A percentile compares a stretch with the other conserved stretches of the same genome.
phyloP scores from a whole-genome alignment of 768 basidiomycete genomes.

The Tulasnella sp. region DNA sequence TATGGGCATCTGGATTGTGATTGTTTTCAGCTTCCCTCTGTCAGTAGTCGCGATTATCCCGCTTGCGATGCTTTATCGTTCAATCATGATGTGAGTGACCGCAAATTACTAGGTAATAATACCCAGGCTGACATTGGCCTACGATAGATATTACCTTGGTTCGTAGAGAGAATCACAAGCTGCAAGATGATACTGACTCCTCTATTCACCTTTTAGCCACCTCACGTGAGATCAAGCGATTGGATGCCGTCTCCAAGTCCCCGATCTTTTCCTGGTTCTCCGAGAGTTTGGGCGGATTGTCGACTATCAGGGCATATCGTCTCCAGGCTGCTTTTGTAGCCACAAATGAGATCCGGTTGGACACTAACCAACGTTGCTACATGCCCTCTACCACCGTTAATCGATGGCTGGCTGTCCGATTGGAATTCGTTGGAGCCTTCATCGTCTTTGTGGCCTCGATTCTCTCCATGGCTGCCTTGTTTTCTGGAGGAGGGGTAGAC shows the following conservation, averaged over 20 bases:
- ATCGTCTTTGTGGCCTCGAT: slow-evolving; percentile 63
- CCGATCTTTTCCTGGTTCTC: slow-evolving; percentile 59
- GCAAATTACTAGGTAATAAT: no score
- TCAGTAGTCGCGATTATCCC: slow-evolving; percentile 68
- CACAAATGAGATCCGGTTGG: slow-evolving; percentile 60
- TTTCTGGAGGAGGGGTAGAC: slow-evolving; percentile 58
- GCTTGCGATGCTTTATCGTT: slow-evolving; percentile 62
- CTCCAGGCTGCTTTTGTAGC: slow-evolving; percentile 56
- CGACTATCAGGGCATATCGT: slow-evolving; percentile 70
- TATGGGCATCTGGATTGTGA: slow-evolving; percentile 38
- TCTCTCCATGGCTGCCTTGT: slow-evolving; percentile 55
- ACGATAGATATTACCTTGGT: no score
- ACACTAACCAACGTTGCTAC: slow-evolving; percentile 72
- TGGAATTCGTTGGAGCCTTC: slow-evolving; percentile 66
- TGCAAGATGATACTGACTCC: no score
- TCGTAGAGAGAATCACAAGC: no score
- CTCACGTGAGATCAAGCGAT: slow-evolving; percentile 74
- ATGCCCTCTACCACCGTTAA: slow-evolving; percentile 61
- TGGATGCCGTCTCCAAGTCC: slow-evolving; percentile 70
- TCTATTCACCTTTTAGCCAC: slow-evolving; percentile 75
- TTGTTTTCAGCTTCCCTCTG: slow-evolving; percentile 67
- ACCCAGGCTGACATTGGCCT: background rate
- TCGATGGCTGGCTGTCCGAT: slow-evolving; percentile 32
- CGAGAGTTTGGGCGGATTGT: slow-evolving; percentile 41
- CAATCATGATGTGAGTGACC: slow-evolving; percentile 57